Evolutionary conservation across 768 basidiomycete species (phyloP).

Genomic region (Heimioporus sp.): DNA sequence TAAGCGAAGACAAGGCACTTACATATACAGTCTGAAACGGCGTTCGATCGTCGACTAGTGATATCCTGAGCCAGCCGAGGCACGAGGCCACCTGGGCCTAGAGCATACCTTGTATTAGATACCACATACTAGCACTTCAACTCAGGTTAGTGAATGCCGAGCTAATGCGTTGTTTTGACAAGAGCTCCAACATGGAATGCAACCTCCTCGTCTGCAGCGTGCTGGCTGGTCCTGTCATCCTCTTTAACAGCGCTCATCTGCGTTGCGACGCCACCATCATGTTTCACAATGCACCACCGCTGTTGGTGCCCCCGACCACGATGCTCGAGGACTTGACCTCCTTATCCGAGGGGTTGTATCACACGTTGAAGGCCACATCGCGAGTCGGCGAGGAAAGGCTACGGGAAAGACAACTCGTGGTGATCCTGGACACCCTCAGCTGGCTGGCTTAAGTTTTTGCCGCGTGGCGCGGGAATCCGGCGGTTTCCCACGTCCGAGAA

Average conservation of each 20-base stretch:
- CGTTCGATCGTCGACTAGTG: too few species aligned
- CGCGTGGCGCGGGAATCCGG: conserved; percentile 26
- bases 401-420: conserved; percentile 15
- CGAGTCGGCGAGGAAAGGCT: conserved; percentile 19
- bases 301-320: conserved; percentile 17
- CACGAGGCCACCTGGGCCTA: conserved; percentile 11
- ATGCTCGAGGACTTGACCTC: conserved; percentile 9
- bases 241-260: conserved; percentile 32
- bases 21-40: too few species aligned
- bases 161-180: too few species aligned
- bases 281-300: conserved; percentile 14
- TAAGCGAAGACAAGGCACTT: too few species aligned
- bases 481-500: conserved; percentile 36
- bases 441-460: conserved; percentile 12
- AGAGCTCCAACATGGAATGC: conserved; percentile 26
- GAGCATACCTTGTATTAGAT: conserved; percentile 23
- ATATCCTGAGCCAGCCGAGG: conserved; percentile 10
- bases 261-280: conserved; percentile 42
- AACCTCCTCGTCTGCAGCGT: conserved; percentile 20
- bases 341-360: conserved; percentile 6
- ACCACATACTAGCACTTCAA: conserved; percentile 15
- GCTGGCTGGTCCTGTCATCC: conserved; percentile 32
- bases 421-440: conserved; percentile 17
- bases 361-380: conserved; percentile 3
- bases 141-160: too few species aligned